phyloP scores from a whole-genome alignment of 2,329 filamentous ascomycete genomes.

The Fusarium incarnatum region DNA sequence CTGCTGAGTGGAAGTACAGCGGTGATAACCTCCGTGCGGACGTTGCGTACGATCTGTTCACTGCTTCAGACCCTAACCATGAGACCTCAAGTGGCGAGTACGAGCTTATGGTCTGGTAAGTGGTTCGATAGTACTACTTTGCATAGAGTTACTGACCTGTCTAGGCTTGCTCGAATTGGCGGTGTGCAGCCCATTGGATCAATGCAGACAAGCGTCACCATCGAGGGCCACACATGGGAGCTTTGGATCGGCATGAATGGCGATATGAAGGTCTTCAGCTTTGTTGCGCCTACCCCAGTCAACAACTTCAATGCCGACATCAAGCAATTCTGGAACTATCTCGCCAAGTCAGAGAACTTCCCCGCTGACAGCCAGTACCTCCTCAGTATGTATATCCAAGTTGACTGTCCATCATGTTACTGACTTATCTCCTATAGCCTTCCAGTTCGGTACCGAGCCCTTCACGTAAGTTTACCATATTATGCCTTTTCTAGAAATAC shows the following conservation, averaged over 20 bases:
- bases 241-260: constrained; percentile 18
- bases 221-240: constrained; percentile 14
- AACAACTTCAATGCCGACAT: constrained; percentile 22
- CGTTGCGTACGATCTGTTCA: constrained; percentile 21
- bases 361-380: constrained; percentile 13
- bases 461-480: constrained; percentile 1
- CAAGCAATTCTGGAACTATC: constrained; percentile 23
- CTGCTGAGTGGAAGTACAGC: constrained; percentile 14
- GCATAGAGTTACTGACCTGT: background rate
- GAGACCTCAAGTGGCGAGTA: constrained; percentile 8
- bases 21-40: constrained; percentile 9
- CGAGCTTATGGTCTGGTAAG: constrained; percentile 21
- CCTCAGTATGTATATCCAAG: constrained; percentile 1
- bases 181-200: constrained; percentile 12
- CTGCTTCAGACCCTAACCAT: constrained; percentile 12
- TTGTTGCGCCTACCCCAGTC: constrained; percentile 6
- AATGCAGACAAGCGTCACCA: background rate
- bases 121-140: background rate
- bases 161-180: constrained; percentile 10
- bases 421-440: background rate
- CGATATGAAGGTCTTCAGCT: constrained; percentile 26
- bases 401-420: background rate
- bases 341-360: background rate
- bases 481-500: background rate
- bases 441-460: constrained; percentile 18